Conservation (phyloP, 495 filamentous ascomycete species). For the Choiromyces venosus region DNA sequence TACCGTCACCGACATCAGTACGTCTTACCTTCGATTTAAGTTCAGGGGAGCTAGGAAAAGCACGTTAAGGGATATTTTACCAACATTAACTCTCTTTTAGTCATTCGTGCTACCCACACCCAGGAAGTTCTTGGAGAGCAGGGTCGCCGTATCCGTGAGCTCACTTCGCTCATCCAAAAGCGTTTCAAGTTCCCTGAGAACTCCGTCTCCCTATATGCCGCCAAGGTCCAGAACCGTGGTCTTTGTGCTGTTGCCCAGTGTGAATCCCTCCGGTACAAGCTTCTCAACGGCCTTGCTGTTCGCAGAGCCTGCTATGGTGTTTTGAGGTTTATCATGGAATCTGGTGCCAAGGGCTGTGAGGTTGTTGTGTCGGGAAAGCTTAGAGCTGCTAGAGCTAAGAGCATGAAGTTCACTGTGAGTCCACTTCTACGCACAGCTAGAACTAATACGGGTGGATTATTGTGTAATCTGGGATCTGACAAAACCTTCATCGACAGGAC, state of each 20-base stretch:
- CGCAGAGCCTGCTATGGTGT: conserved; percentile 99
- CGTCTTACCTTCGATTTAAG: conserved; percentile 35
- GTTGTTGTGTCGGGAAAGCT: conserved; percentile 99
- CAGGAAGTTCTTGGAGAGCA: conserved; percentile 99
- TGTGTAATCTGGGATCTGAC: not conserved
- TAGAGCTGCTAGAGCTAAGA: conserved; percentile 96
- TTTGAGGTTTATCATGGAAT: conserved; percentile 99
- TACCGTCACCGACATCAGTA: conserved; percentile 98
- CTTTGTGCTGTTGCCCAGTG: conserved; percentile 99
- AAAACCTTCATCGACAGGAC: conserved; percentile 52
- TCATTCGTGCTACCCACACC: conserved; percentile 99
- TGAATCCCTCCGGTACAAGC: conserved; percentile 99
- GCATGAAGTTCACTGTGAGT: conserved; percentile 98
- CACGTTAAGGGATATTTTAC: not conserved
- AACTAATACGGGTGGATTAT: not conserved
- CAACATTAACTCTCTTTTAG: conserved; percentile 42
- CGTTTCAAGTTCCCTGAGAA: conserved; percentile 99
- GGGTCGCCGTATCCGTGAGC: conserved; percentile 98
- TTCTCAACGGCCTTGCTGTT: conserved; percentile 97
- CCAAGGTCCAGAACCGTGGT: conserved; percentile 99
- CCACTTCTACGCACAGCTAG: not conserved
- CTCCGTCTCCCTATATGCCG: conserved; percentile 98
- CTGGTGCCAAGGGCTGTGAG: conserved; percentile 97
- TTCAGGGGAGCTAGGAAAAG: not conserved
- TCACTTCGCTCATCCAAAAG: conserved; percentile 99